Conservation (phyloP, 23 red algal genomes). For the Rhodosorus marinus region DNA sequence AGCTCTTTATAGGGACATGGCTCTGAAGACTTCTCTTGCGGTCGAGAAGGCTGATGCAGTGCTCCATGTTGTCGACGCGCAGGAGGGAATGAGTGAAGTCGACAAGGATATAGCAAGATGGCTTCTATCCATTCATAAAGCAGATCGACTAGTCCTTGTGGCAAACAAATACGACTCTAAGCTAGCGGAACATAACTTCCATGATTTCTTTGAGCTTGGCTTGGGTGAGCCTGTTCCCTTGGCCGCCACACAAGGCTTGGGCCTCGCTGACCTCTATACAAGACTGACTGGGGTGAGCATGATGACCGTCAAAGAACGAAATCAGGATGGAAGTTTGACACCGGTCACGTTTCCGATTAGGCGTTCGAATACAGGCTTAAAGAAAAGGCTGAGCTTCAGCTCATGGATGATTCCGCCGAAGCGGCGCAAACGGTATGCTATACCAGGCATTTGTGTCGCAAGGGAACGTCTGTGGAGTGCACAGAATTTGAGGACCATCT, state of each 20-base stretch:
- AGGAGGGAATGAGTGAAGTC: conserved; percentile 21
- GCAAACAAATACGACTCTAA: conserved; percentile 73
- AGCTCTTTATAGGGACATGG: conserved; percentile 31
- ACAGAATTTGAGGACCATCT: too few species aligned
- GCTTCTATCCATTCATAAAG: conserved; percentile 10
- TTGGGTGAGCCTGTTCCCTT: conserved; percentile 45
- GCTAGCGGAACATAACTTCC: conserved; percentile 6
- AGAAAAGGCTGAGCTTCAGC: too few species aligned
- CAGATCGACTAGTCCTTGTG: conserved; percentile 14
- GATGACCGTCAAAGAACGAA: too few species aligned
- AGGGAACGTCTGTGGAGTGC: too few species aligned
- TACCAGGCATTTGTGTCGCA: too few species aligned
- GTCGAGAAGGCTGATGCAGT: conserved; percentile 17
- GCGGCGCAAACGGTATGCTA: too few species aligned
- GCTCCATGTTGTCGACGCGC: conserved; percentile 63
- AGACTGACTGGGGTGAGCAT: conserved; percentile 3
- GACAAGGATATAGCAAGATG: conserved; percentile 54
- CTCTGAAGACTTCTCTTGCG: conserved; percentile 9
- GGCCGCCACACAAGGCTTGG: conserved; percentile 50
- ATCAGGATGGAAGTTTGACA: too few species aligned
- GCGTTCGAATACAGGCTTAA: too few species aligned
- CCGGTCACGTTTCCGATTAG: too few species aligned
- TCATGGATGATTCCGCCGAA: too few species aligned
- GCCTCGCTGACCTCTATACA: conserved; percentile 64
- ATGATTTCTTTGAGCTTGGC: conserved; percentile 59